Evolutionary conservation across 345 rosid genomes (phyloP).

Genomic region (Syzygium jambos): DNA sequence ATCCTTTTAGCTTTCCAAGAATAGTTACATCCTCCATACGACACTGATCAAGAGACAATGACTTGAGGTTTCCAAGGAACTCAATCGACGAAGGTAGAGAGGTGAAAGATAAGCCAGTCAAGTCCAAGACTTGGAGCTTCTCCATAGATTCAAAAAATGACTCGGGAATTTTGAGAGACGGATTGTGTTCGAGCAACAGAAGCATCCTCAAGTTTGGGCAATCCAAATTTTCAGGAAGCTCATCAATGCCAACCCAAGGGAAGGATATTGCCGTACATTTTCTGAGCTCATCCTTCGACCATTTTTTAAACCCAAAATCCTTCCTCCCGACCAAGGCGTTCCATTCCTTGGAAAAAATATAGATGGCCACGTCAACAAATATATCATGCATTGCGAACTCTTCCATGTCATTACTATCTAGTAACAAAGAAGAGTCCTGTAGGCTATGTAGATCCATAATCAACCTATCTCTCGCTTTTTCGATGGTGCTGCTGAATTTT

Average conservation of each 20-base stretch:
- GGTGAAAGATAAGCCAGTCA: rapidly evolving
- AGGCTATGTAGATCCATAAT: rapidly evolving
- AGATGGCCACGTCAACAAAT: too few relatives aligned
- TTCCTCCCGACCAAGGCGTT: not conserved
- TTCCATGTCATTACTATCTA: too few relatives aligned
- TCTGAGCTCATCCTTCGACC: not conserved
- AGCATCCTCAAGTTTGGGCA: not conserved
- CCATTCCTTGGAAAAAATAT: not conserved
- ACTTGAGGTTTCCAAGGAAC: not conserved
- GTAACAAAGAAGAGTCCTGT: not conserved
- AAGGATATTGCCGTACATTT: not conserved
- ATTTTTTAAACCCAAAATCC: not conserved
- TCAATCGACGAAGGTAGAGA: rapidly evolving
- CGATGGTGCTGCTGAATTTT: rapidly evolving
- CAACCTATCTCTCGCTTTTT: rapidly evolving
- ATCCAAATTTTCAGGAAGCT: not conserved
- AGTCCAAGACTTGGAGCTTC: not conserved
- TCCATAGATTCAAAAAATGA: not conserved
- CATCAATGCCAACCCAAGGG: not conserved
- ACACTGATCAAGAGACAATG: rapidly evolving
- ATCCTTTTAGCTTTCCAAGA: not conserved
- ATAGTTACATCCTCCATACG: rapidly evolving
- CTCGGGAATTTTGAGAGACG: rapidly evolving
- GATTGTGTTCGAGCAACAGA: rapidly evolving
- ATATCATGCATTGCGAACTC: not conserved